Base-by-base conservation (phyloP, 2,329 filamentous ascomycete species). In the Paramyrothecium roridum region DNA sequence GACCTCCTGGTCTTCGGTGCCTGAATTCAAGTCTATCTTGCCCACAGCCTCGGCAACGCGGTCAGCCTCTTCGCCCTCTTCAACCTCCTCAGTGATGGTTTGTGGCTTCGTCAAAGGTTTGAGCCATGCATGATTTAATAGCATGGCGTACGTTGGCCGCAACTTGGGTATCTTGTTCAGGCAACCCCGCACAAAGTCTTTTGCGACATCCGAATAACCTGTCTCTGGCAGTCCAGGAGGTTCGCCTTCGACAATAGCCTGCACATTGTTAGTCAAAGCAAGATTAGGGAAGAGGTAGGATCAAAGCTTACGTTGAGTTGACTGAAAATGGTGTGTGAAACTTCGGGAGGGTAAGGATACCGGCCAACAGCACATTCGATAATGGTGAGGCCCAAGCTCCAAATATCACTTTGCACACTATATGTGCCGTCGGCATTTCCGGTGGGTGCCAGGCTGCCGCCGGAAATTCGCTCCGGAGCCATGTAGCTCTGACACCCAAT, bases 401-500 rank as follows among this genome's bases (percentile, higher is more conserved):
- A 99, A 57, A 99, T 93, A 69, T 99, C 95, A 69, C 91, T 96
- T 74, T 98, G 95, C 43, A 99, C 95, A 70, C 91, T 96, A 73
- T 99, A 99, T 2, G 93, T 96, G 55, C 93, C 93, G 56, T 88
- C 88, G 7, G 84, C 80, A 54, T 83, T 82, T 56, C 86, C 84
- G 19, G 86, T 81, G 58, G 88, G 83, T 56, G 90, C 85, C 66
- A 92, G 85, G 21, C 89, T 89, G 55, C 93, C 92, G 50, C 91
- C 91, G 10, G 91, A 91, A 65, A 99, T 99, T 61, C 95, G 81
- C 73, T 99, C 95, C 0, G 95, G 95, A 0, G 95, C 95, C 95
- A 99, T 99, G 76, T 99, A 99, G 68, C 93, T 97, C 75, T 99
- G 95, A 67, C 95, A 99, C 43, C 95, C 95, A 66, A 99, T 99